These are phyloP conservation scores for Parmelia sp. DNA, from an alignment of 495 filamentous ascomycete genomes.

Conservation along the genomic window DNA sequence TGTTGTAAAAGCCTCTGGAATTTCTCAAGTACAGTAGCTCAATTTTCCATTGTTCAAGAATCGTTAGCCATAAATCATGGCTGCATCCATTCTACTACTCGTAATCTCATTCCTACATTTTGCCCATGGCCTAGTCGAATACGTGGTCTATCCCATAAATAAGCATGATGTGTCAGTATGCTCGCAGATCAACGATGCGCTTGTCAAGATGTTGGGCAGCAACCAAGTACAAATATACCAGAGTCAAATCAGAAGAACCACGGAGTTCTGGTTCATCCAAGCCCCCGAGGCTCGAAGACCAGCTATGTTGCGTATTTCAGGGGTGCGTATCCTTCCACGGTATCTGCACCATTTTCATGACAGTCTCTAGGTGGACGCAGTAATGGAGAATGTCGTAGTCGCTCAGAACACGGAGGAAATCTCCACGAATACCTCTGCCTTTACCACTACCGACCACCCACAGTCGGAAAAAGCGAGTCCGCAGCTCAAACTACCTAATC, in stretches of 20 bases:
- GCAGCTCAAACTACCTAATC: background rate
- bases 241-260: background rate
- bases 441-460: background rate
- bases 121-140: background rate
- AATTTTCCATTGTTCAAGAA: background rate
- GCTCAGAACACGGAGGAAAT: background rate
- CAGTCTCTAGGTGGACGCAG: background rate
- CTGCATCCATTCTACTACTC: background rate
- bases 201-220: background rate
- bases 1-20: background rate
- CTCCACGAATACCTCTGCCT: background rate
- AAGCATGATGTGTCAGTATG: background rate
- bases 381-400: background rate
- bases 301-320: background rate
- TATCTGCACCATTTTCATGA: background rate
- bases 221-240: background rate
- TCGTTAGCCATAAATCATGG: background rate
- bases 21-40: background rate
- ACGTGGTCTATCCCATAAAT: background rate
- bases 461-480: background rate
- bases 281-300: background rate
- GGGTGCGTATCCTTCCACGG: background rate
- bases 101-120: background rate
- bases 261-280: background rate
- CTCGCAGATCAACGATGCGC: background rate